These are phyloP conservation scores for Pseudogymnoascus sp. DNA, from an alignment of 2,329 filamentous ascomycete species.

Conservation along the genomic window DNA sequence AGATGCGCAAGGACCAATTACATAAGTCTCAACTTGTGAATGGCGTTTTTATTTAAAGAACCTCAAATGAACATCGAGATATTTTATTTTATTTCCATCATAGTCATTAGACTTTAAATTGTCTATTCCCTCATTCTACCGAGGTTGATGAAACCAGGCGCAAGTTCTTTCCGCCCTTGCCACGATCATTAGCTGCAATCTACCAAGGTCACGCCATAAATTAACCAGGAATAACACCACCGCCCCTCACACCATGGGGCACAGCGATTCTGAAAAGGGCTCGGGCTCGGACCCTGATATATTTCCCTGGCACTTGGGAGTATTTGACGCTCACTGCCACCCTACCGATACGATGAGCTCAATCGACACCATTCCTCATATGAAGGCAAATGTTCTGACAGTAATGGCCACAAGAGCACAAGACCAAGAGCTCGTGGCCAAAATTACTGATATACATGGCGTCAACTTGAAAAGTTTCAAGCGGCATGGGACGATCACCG, in stretches of 20 bases:
- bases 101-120: not conserved
- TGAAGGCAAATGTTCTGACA: slow-evolving; percentile 59
- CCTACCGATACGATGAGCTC: slow-evolving; percentile 68
- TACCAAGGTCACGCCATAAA: not conserved
- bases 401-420: slow-evolving; percentile 70
- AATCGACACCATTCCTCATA: slow-evolving; percentile 47
- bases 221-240: not conserved
- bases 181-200: not conserved
- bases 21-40: not conserved
- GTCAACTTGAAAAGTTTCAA: slow-evolving; percentile 25
- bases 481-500: slow-evolving; percentile 13
- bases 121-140: not conserved
- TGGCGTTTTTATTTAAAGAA: not conserved
- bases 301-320: slow-evolving; percentile 62
- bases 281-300: not conserved
- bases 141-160: not conserved
- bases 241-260: not conserved
- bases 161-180: not conserved
- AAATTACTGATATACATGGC: slow-evolving; percentile 48
- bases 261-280: not conserved
- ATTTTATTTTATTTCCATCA: not conserved
- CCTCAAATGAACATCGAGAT: not conserved
- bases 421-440: slow-evolving; percentile 64
- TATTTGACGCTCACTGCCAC: slow-evolving; percentile 77
- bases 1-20: not conserved